Percentiles rank a stretch among this genome's conserved stretches.
These are phyloP conservation scores for Cytospora leucostoma DNA, from an alignment of 2,329 filamentous ascomycete genomes.

Conservation along the genomic window DNA sequence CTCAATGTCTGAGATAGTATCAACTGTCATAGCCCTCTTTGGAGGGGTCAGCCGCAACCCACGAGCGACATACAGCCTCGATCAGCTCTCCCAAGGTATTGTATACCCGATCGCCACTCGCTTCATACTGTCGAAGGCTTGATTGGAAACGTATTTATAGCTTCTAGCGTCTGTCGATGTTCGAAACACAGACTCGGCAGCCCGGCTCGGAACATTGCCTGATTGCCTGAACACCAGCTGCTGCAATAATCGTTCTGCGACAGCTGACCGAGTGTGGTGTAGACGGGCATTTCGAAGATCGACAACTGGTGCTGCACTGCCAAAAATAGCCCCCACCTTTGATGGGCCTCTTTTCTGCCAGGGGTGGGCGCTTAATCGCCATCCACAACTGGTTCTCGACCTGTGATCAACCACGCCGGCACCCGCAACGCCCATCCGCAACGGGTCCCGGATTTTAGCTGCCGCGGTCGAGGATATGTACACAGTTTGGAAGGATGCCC, in stretches of 20 bases:
- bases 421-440: conserved; percentile 12
- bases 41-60: too few species aligned
- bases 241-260: too few species aligned
- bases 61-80: too few species aligned
- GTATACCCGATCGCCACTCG: too few species aligned
- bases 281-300: neutral
- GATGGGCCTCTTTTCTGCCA: neutral
- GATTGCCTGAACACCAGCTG: neutral
- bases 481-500: too few species aligned
- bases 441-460: neutral
- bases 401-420: conserved; percentile 5
- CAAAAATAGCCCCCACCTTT: conserved; percentile 24
- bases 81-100: too few species aligned
- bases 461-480: neutral
- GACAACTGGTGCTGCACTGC: neutral
- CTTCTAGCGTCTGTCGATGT: neutral
- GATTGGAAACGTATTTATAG: too few species aligned
- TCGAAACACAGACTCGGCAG: neutral
- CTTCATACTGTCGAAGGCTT: too few species aligned
- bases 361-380: conserved; percentile 24
- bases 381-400: conserved; percentile 17
- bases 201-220: neutral
- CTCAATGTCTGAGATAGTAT: too few species aligned
- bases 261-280: neutral
- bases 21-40: too few species aligned